Conservation (phyloP, 176 grass and related monocot genomes). For the Oryza glaberrima region DNA sequence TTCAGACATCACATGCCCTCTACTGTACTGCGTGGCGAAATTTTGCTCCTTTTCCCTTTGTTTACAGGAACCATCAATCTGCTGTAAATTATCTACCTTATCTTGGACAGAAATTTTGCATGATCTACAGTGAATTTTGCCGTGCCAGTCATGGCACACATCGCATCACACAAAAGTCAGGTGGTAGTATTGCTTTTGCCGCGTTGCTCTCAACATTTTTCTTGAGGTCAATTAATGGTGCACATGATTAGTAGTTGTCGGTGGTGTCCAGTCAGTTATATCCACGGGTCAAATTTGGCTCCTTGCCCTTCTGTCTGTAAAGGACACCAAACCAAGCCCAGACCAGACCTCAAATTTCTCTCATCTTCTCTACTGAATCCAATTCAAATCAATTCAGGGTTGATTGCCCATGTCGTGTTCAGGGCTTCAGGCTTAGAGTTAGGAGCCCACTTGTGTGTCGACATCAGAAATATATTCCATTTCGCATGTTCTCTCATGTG, state of each 20-base stretch:
- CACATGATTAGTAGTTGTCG: slow-evolving; percentile 29
- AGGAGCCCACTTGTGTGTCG: not conserved
- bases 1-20: not conserved
- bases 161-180: slow-evolving; percentile 4
- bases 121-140: not conserved
- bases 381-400: too few relatives aligned
- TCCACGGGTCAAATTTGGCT: slow-evolving; percentile 28
- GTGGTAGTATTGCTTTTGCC: not conserved
- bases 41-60: too few relatives aligned
- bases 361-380: too few relatives aligned
- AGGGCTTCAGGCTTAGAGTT: not conserved
- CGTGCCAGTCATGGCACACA: slow-evolving; percentile 16
- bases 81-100: not conserved
- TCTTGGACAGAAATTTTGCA: not conserved
- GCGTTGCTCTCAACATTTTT: slow-evolving; percentile 6
- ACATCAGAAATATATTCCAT: not conserved
- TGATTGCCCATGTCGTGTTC: not conserved
- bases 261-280: slow-evolving; percentile 21
- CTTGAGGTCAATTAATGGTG: not conserved
- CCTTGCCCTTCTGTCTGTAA: slow-evolving; percentile 28
- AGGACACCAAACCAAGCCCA: not conserved
- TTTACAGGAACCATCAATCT: not conserved
- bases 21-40: not conserved
- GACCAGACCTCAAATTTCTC: not conserved
- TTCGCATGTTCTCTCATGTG: slow-evolving; percentile 27